Conservation (phyloP, 768 basidiomycete species). For the Auricularia heimuer region DNA sequence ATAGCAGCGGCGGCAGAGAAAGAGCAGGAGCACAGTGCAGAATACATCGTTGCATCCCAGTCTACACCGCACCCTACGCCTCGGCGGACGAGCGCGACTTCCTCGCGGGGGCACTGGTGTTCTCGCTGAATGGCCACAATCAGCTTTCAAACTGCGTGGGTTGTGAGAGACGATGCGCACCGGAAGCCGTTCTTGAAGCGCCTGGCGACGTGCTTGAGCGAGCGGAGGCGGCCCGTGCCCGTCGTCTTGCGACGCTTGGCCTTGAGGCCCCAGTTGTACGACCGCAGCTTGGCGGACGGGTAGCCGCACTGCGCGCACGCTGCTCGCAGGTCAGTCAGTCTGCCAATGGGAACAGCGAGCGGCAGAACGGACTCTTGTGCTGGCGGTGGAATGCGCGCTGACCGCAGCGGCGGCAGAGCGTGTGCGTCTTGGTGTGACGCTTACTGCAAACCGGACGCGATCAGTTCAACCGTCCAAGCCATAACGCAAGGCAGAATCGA, state of each 20-base stretch:
- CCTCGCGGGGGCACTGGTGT: constrained; percentile 3
- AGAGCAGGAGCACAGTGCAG: not conserved
- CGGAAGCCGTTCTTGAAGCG: constrained; percentile 99
- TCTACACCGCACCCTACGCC: not conserved
- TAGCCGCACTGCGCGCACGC: constrained; percentile 95
- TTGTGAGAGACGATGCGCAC: constrained; percentile 27
- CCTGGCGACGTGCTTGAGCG: constrained; percentile 86
- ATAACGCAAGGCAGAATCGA: constrained; percentile 14
- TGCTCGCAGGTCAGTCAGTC: constrained; percentile 21
- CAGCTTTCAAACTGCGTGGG: not conserved
- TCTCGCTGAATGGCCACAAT: constrained; percentile 5
- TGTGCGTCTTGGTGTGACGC: constrained; percentile 94
- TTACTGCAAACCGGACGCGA: constrained; percentile 46
- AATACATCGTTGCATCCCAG: not conserved
- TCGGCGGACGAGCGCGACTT: not conserved
- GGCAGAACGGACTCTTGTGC: constrained; percentile 72
- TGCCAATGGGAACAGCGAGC: not conserved
- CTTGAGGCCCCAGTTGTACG: constrained; percentile 97
- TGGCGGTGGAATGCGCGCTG: constrained; percentile 95
- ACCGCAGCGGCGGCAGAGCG: constrained; percentile 95
- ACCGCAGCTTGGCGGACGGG: constrained; percentile 89
- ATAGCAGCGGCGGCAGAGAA: not conserved
- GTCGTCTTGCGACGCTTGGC: constrained; percentile 99
- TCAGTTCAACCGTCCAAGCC: constrained; percentile 1
- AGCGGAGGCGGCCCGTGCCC: constrained; percentile 90